These are phyloP conservation scores for Venturia asperata DNA, from an alignment of 2,329 filamentous ascomycete species.

Conservation along the genomic window DNA sequence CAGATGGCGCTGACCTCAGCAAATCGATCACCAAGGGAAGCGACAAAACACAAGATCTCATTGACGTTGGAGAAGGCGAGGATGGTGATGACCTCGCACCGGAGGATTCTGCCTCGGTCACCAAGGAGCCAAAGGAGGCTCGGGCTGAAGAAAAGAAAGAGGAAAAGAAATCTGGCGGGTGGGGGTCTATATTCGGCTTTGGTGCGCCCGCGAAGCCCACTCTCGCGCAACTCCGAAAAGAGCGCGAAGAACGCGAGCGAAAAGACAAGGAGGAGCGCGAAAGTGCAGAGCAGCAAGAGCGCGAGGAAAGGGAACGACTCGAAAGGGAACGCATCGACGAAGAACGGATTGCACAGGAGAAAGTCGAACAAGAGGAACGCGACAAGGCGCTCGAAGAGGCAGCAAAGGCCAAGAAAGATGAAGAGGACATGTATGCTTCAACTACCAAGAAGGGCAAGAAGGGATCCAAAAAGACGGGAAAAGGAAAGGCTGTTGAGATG, in stretches of 20 bases:
- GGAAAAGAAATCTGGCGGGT: conserved; percentile 7
- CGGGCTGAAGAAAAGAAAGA: conserved; percentile 7
- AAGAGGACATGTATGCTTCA: conserved; percentile 10
- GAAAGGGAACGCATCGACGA: conserved; percentile 29
- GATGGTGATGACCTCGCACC: conserved; percentile 17
- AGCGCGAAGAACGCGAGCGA: conserved; percentile 35
- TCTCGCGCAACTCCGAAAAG: conserved; percentile 19
- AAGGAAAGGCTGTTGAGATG: conserved; percentile 22
- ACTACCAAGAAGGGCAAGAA: conserved; percentile 25
- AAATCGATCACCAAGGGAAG: conserved; percentile 12
- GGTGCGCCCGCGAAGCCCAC: conserved; percentile 1
- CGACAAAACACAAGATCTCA: conserved; percentile 12
- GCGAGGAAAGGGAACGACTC: conserved; percentile 24
- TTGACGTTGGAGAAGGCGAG: conserved; percentile 1
- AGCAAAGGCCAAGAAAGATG: conserved; percentile 23
- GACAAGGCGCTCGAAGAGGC: conserved; percentile 28
- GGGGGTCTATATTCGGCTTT: conserved; percentile 14
- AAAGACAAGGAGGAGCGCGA: conserved; percentile 38
- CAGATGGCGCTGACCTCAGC: conserved; percentile 24
- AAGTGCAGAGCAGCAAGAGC: conserved; percentile 27
- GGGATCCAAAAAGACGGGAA: conserved; percentile 24
- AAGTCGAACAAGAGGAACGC: conserved; percentile 24
- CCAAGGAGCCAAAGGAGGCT: neutral
- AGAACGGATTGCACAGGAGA: conserved; percentile 28
- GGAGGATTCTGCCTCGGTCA: conserved; percentile 17